Conservation (phyloP, 2,329 filamentous ascomycete genomes). For the Penicillium sp. region DNA sequence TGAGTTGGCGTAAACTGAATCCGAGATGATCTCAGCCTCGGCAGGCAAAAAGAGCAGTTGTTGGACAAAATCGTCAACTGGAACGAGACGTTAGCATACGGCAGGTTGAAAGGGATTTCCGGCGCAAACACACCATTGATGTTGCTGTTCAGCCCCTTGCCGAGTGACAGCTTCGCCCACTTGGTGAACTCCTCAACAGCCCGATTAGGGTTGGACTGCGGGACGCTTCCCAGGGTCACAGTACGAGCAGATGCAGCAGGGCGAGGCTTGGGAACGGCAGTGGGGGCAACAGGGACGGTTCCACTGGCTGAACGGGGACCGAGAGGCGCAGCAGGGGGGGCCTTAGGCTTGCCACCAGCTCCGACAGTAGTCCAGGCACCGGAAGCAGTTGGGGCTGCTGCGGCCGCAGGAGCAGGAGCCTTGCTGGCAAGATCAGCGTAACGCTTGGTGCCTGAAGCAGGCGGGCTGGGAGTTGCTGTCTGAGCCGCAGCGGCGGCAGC, state of each 20-base stretch:
- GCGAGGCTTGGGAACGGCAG: conserved; percentile 53
- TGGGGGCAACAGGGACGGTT: conserved; percentile 39
- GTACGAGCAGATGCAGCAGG: conserved; percentile 52
- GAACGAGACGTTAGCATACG: conserved; percentile 32
- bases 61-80: conserved; percentile 77
- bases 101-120: neutral
- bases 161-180: conserved; percentile 79
- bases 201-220: conserved; percentile 49
- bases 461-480: conserved; percentile 44
- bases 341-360: conserved; percentile 86
- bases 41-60: conserved; percentile 71
- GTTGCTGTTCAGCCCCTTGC: conserved; percentile 66
- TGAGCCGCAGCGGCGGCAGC: conserved; percentile 48
- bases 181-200: conserved; percentile 92
- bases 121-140: conserved; percentile 59
- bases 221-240: conserved; percentile 47
- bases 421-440: conserved; percentile 95
- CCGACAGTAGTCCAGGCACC: conserved; percentile 92
- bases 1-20: conserved; percentile 82
- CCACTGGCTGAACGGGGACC: conserved; percentile 50
- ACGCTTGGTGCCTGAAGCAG: conserved; percentile 66
- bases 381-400: conserved; percentile 42
- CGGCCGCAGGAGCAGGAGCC: conserved; percentile 48
- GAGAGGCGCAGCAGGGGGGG: conserved; percentile 53
- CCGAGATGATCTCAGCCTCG: conserved; percentile 78